These are phyloP conservation scores for Gymnopus androsaceus DNA, from an alignment of 1,284 basidiomycete genomes.

Conservation along the genomic window DNA sequence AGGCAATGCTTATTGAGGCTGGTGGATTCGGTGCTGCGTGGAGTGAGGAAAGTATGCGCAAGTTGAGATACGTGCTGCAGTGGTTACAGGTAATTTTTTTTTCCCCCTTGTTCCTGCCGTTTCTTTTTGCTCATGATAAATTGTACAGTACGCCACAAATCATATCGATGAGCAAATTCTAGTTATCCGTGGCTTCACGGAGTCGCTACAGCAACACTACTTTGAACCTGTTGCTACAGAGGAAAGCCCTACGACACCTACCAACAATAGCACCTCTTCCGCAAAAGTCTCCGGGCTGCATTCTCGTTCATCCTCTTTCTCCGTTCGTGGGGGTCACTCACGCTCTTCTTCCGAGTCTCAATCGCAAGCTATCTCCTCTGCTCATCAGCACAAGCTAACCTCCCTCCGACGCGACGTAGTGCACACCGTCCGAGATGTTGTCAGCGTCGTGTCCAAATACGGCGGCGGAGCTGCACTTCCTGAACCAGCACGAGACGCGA, in stretches of 20 bases:
- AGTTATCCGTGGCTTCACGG: conserved; percentile 80
- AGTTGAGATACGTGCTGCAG: conserved; percentile 83
- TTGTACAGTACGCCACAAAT: conserved; percentile 74
- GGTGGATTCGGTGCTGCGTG: conserved; percentile 88
- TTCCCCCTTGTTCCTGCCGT: background rate
- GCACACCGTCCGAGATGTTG: conserved; percentile 84
- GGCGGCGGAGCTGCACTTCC: conserved; percentile 83
- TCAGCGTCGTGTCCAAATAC: conserved; percentile 85
- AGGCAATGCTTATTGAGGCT: conserved; percentile 81
- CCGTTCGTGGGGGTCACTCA: conserved; percentile 27
- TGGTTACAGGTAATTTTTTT: conserved; percentile 75
- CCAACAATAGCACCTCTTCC: conserved; percentile 24
- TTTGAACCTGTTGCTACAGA: background rate
- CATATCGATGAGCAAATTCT: conserved; percentile 89
- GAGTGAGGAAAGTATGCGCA: conserved; percentile 88
- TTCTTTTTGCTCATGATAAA: conserved; percentile 2
- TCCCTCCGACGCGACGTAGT: conserved; percentile 83
- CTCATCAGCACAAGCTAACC: conserved; percentile 67
- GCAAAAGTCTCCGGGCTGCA: background rate
- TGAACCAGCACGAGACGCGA: conserved; percentile 77
- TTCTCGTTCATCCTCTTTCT: conserved; percentile 23
- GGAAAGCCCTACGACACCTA: conserved; percentile 17
- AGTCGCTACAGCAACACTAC: conserved; percentile 55
- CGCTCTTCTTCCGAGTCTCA: conserved; percentile 39
- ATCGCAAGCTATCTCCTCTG: conserved; percentile 39